Conservation (phyloP, 192 early-diverging fungal genomes). For the Backusella tarrabulga region DNA sequence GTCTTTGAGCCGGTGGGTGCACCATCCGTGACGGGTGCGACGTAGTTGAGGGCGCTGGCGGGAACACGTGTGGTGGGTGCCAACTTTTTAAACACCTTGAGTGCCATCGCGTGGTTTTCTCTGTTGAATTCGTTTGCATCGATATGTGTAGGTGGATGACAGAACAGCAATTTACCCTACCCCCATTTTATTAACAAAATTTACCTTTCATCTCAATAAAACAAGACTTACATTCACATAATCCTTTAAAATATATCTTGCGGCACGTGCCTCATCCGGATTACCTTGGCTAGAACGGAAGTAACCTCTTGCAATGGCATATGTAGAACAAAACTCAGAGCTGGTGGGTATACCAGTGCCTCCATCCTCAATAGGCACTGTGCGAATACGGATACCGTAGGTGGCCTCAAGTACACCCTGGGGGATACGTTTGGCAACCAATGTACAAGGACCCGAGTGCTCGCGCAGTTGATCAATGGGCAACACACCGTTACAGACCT, state of each 20-base stretch:
- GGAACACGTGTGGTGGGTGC: constrained; percentile 56
- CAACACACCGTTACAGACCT: constrained; percentile 98
- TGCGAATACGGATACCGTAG: constrained; percentile 91
- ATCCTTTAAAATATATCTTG: constrained; percentile 96
- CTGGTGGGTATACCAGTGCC: constrained; percentile 77
- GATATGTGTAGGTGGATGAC: constrained; percentile 68
- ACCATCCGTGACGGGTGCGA: constrained; percentile 44
- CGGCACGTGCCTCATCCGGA: constrained; percentile 96
- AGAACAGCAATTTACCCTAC: constrained; percentile 90
- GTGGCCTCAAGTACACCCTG: constrained; percentile 83
- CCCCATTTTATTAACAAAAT: too few species aligned
- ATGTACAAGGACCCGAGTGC: constrained; percentile 80
- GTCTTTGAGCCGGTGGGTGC: constrained; percentile 44
- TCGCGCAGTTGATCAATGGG: constrained; percentile 99
- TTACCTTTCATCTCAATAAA: background rate
- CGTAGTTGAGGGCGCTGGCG: constrained; percentile 50
- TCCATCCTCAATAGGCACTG: constrained; percentile 72
- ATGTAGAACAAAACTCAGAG: constrained; percentile 87
- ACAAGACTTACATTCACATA: constrained; percentile 73
- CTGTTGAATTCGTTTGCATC: constrained; percentile 78
- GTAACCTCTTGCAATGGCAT: constrained; percentile 90
- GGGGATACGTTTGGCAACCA: constrained; percentile 85
- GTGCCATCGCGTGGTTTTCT: constrained; percentile 72
- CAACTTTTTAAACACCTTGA: constrained; percentile 48
- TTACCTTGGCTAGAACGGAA: constrained; percentile 92